phyloP scores from a whole-genome alignment of 257 asterid genomes.

The Ligustrum vulgare region DNA sequence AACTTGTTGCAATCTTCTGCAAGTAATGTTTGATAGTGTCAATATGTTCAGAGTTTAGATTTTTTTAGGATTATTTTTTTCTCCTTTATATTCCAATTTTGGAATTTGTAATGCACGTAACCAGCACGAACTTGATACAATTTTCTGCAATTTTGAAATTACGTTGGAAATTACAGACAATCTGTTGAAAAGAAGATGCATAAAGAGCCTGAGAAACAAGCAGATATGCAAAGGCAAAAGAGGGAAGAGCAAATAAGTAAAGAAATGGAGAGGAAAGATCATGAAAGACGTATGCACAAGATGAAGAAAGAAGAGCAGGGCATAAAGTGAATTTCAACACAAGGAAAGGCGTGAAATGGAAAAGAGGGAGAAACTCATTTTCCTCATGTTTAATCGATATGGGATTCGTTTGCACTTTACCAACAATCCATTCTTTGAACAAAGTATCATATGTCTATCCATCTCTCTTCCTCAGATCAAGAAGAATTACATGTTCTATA shows the following conservation, averaged over 20 bases:
- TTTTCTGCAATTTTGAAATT: background rate
- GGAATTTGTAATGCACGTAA: background rate
- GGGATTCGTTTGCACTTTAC: too few species aligned
- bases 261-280: conserved; percentile 89
- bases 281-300: conserved; percentile 74
- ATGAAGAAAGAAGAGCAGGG: conserved; percentile 72
- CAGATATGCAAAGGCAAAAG: conserved; percentile 65
- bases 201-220: conserved; percentile 83
- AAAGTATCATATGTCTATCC: too few species aligned
- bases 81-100: background rate
- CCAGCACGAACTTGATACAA: background rate
- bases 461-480: too few species aligned
- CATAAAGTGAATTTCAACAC: conserved; percentile 84
- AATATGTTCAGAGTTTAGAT: background rate
- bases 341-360: conserved; percentile 97
- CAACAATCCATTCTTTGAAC: too few species aligned
- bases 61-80: background rate
- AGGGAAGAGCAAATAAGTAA: conserved; percentile 91
- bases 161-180: conserved; percentile 23
- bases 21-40: conserved; percentile 40
- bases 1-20: conserved; percentile 35
- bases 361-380: conserved; percentile 51
- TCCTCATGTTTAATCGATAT: too few species aligned
- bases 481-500: too few species aligned
- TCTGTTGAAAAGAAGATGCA: conserved; percentile 66